phyloP scores from a whole-genome alignment of 139 green algal genomes.

The Chloropicon primus region DNA sequence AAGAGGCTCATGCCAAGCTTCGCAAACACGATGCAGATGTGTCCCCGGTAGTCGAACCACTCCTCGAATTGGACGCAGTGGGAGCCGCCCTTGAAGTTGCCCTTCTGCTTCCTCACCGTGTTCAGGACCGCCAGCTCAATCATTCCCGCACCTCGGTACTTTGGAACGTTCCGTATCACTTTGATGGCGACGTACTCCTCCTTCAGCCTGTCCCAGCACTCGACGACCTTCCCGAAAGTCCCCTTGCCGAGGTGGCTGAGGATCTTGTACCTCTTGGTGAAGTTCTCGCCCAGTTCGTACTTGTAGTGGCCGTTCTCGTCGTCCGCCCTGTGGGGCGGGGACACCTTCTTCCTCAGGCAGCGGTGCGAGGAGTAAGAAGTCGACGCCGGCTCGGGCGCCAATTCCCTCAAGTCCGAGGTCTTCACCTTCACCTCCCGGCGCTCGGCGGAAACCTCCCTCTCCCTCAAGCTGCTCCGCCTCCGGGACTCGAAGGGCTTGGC shows the following conservation, averaged over 20 bases:
- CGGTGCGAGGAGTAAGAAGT: neutral
- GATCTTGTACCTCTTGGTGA: constrained; percentile 33
- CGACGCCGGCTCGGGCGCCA: neutral
- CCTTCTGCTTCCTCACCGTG: constrained; percentile 36
- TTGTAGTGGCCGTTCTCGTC: constrained; percentile 64
- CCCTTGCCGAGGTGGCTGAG: constrained; percentile 29
- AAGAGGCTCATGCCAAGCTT: constrained; percentile 84
- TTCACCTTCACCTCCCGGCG: neutral
- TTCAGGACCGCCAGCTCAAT: constrained; percentile 86
- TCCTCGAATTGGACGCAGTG: constrained; percentile 72
- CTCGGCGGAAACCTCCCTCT: neutral
- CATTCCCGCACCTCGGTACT: constrained; percentile 95
- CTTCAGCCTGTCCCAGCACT: constrained; percentile 91
- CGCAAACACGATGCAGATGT: constrained; percentile 99
- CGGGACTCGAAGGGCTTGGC: too few relatives aligned
- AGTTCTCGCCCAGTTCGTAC: constrained; percentile 69
- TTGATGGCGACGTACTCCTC: constrained; percentile 65
- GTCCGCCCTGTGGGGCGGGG: neutral
- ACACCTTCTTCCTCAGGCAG: neutral
- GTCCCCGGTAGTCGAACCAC: constrained; percentile 95
- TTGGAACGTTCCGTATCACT: constrained; percentile 88
- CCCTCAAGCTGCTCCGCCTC: neutral
- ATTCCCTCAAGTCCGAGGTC: neutral
- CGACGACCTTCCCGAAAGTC: constrained; percentile 87
- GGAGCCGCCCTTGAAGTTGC: constrained; percentile 42